A percentile compares a stretch with the other conserved stretches of the same genome.
Evolutionary conservation across 2,329 filamentous ascomycete genomes (phyloP).

Genomic region (Daldinia sp.): DNA sequence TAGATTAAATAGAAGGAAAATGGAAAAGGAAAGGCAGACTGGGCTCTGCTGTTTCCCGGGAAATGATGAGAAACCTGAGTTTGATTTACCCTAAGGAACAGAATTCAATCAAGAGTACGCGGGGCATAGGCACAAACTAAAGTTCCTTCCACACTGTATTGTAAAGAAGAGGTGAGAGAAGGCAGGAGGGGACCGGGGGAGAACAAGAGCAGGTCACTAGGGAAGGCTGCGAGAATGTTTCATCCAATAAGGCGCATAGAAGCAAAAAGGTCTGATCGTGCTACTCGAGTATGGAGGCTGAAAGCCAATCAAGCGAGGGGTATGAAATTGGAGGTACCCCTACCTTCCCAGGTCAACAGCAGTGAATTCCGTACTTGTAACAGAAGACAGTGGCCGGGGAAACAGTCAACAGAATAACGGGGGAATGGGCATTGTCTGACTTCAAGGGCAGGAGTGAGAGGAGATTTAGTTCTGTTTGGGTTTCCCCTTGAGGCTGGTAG

Average conservation of each 20-base stretch:
- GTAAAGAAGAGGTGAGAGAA: neutral
- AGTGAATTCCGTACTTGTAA: neutral
- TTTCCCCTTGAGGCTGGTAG: neutral
- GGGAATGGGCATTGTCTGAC: neutral
- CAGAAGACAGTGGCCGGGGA: neutral
- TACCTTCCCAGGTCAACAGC: neutral
- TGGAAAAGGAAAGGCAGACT: neutral
- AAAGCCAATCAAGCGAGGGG: neutral
- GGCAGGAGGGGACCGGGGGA: neutral
- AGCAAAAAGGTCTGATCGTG: neutral
- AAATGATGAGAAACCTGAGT: neutral
- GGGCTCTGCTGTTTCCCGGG: neutral
- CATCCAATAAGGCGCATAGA: neutral
- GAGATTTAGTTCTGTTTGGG: neutral
- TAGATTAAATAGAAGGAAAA: neutral
- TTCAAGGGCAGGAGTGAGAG: neutral
- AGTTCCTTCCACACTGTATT: neutral
- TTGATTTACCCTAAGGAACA: neutral
- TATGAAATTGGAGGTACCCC: neutral
- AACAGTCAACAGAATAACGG: neutral
- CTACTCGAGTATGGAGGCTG: neutral
- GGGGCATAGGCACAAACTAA: neutral
- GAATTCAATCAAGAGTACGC: neutral
- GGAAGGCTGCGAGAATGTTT: neutral
- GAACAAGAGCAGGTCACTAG: neutral